Evolutionary conservation across 768 basidiomycete species (phyloP).

Genomic region (Lactarius sanguifluus): DNA sequence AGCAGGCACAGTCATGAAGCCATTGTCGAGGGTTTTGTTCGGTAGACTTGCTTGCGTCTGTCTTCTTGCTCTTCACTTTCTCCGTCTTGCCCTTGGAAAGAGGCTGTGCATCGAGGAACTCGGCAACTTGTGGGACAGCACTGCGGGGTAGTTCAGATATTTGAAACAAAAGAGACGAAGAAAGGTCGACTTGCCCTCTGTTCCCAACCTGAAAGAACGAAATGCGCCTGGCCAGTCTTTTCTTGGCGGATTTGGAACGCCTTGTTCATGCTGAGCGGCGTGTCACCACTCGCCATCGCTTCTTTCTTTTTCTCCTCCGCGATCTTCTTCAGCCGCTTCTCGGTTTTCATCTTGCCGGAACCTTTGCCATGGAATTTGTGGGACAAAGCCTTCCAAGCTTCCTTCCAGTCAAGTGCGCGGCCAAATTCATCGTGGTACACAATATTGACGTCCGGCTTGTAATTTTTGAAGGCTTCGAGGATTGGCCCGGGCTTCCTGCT

Average conservation of each 20-base stretch:
- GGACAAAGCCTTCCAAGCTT: conserved; percentile 97
- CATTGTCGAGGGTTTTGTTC: conserved; percentile 49
- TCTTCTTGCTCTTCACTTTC: conserved; percentile 78
- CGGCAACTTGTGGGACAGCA: conserved; percentile 81
- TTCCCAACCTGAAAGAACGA: conserved; percentile 94
- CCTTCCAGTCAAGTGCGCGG: conserved; percentile 82
- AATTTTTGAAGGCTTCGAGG: conserved; percentile 83
- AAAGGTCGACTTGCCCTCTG: conserved; percentile 61
- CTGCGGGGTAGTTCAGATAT: conserved; percentile 41
- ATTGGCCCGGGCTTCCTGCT: conserved; percentile 84
- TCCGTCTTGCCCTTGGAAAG: conserved; percentile 82
- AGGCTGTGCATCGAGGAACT: conserved; percentile 79
- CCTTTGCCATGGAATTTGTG: conserved; percentile 99
- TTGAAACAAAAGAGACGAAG: conserved; percentile 3
- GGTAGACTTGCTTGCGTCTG: conserved; percentile 57
- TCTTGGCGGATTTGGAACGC: conserved; percentile 94
- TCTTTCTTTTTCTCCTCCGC: conserved; percentile 95
- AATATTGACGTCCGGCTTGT: conserved; percentile 96
- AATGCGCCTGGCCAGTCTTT: conserved; percentile 94
- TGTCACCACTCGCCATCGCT: conserved; percentile 94
- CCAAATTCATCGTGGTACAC: conserved; percentile 98
- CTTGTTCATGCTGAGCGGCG: conserved; percentile 90
- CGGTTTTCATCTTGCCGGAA: conserved; percentile 94
- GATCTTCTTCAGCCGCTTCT: conserved; percentile 95
- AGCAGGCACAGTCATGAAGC: conserved; percentile 74